These are phyloP conservation scores for Vitis rotundifolia DNA, from an alignment of 164 flowering plant genomes.

Conservation along the genomic window DNA sequence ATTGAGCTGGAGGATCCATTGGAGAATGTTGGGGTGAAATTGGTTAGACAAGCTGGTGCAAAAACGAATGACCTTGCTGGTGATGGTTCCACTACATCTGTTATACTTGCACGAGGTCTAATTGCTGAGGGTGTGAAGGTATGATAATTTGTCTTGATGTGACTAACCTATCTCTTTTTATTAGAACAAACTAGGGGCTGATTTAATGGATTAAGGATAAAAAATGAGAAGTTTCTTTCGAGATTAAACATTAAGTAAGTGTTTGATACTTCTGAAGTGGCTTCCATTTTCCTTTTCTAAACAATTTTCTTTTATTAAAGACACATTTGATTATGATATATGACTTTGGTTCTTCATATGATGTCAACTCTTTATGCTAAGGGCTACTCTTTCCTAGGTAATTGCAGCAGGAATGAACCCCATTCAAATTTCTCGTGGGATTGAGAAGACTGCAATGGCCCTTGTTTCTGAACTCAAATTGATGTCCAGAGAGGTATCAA, in stretches of 20 bases:
- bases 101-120: slow-evolving; percentile 85
- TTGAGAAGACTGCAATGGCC: slow-evolving; percentile 77
- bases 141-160: slow-evolving; percentile 5
- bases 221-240: too few relatives aligned
- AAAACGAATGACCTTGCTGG: slow-evolving; percentile 91
- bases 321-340: not conserved
- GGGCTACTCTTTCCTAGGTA: slow-evolving; percentile 40
- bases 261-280: not conserved
- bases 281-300: not conserved
- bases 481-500: slow-evolving; percentile 78
- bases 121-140: slow-evolving; percentile 89
- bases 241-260: too few relatives aligned
- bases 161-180: not conserved
- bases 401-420: slow-evolving; percentile 83
- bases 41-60: slow-evolving; percentile 91
- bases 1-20: slow-evolving; percentile 85
- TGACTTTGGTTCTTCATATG: not conserved
- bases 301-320: not conserved
- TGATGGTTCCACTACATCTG: slow-evolving; percentile 88
- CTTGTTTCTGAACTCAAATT: slow-evolving; percentile 75
- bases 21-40: slow-evolving; percentile 86
- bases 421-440: slow-evolving; percentile 77
- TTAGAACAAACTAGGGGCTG: too few relatives aligned
- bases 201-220: too few relatives aligned
- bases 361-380: slow-evolving; percentile 3